Conservation (phyloP, 2,329 filamentous ascomycete genomes). For the Pestalotiopsis sp. region DNA sequence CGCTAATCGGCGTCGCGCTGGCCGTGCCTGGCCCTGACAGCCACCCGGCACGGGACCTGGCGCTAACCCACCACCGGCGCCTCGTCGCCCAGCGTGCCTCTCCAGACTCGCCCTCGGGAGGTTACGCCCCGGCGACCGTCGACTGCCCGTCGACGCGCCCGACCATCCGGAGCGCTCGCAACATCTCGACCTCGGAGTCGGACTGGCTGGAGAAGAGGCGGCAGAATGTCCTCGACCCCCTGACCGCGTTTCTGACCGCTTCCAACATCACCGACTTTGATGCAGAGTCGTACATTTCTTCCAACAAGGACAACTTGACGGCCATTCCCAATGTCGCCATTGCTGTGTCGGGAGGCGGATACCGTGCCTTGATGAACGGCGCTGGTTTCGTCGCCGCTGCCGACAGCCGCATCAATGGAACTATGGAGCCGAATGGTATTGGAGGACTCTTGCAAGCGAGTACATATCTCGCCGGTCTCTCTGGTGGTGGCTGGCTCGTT, state of each 20-base stretch:
- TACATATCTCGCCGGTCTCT: constrained; percentile 75
- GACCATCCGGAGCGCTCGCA: constrained; percentile 63
- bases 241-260: constrained; percentile 72
- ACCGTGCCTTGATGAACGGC: constrained; percentile 71
- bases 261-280: constrained; percentile 74
- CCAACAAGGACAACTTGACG: constrained; percentile 66
- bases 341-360: constrained; percentile 72
- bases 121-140: constrained; percentile 71
- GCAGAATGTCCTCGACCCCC: constrained; percentile 72
- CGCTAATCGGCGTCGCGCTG: constrained; percentile 23
- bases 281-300: constrained; percentile 64
- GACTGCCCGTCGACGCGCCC: constrained; percentile 73
- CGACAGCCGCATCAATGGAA: constrained; percentile 63
- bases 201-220: constrained; percentile 75
- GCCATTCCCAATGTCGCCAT: constrained; percentile 56
- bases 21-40: constrained; percentile 25
- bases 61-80: constrained; percentile 4
- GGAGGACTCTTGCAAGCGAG: constrained; percentile 69
- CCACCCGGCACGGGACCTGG: background rate
- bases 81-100: constrained; percentile 33
- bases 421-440: constrained; percentile 62
- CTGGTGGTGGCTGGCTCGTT: constrained; percentile 76
- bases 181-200: constrained; percentile 69
- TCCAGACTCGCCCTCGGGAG: constrained; percentile 47
- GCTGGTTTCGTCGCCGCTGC: constrained; percentile 71